Base-by-base conservation (phyloP, 306 rosid genomes). In the Inga laurina region DNA sequence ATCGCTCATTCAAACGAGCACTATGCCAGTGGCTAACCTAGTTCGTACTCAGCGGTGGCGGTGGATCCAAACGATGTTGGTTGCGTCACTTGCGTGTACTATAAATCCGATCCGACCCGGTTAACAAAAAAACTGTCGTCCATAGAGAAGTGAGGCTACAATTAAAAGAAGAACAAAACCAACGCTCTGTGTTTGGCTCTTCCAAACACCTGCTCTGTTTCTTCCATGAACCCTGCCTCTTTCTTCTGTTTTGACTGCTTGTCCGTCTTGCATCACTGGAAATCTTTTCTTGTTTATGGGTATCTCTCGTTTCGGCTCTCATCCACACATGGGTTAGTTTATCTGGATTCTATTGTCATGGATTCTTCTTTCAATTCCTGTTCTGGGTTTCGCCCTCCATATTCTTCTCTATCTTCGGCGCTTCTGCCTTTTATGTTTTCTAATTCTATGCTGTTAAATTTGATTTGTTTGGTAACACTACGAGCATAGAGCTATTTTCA, bases 221-320 rank as follows among this genome's bases (percentile, higher is more conserved):
- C 66, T 75, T 75, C 78, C 78, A 75, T 75, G 78, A 75, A 74
- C 78, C 34, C 64, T 32, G 14, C 78, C 66, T 52, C 78, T 34
- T 19, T 34, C 32, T 18, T 52, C 44, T 51, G 13, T 52, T 10
- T 51, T 52, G 18, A 46, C 34, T 75, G 19, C 34, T 52, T 30
- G 3, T 75, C 48, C 48, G n/a, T 74, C 78, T 32, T 5, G 4
- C 32, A 66, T 51, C 46, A 27, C 59, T 72, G 41, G 21, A 51
- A 51, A 13, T 5, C 65, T 35, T 19, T 19, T 21, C 48, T 19
- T 7, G 7, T 75, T 34, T 64, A 49, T 74, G 32, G 76, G 76
- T 15, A 22, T 72, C 13, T 72, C 76, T 59, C 59, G 7, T 45
- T 46, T 72, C 41, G 11, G 46, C 65, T 75, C 22, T 51, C 21